Evolutionary conservation across 2,329 filamentous ascomycete genomes (phyloP).

Genomic region (Talaromyces sp.): DNA sequence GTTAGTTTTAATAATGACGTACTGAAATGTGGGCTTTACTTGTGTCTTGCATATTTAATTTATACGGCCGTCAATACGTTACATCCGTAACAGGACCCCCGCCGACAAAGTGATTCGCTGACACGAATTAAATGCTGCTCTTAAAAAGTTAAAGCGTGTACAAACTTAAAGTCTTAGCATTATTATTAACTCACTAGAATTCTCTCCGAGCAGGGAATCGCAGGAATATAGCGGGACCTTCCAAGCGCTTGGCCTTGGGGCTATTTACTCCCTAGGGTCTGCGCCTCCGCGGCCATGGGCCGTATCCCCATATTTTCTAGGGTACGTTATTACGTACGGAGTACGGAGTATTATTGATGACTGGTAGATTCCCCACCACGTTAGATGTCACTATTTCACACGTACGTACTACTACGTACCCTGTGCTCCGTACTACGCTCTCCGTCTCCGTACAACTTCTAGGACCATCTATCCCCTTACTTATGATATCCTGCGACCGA

Average conservation of each 20-base stretch:
- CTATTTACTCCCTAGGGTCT: not conserved
- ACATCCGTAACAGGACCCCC: not conserved
- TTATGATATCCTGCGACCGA: not conserved
- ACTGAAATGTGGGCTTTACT: not conserved
- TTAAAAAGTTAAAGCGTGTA: not conserved
- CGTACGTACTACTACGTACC: no score
- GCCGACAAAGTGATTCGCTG: not conserved
- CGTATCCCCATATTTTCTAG: no score
- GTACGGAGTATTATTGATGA: not conserved
- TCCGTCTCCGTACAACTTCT: not conserved
- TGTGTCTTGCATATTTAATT: not conserved
- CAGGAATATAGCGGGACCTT: not conserved
- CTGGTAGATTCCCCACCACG: not conserved
- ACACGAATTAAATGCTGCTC: not conserved
- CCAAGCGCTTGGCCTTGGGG: not conserved
- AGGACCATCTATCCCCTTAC: not conserved
- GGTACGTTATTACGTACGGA: no score
- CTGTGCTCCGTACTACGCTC: no score
- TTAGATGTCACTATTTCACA: no score
- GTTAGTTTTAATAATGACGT: not conserved
- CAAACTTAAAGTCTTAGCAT: no score
- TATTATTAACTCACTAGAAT: no score
- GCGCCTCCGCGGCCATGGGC: no score
- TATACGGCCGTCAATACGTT: not conserved
- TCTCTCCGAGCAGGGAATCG: no score